Base-by-base conservation (phyloP, 208 protist species). In the Porcisia deanei region DNA sequence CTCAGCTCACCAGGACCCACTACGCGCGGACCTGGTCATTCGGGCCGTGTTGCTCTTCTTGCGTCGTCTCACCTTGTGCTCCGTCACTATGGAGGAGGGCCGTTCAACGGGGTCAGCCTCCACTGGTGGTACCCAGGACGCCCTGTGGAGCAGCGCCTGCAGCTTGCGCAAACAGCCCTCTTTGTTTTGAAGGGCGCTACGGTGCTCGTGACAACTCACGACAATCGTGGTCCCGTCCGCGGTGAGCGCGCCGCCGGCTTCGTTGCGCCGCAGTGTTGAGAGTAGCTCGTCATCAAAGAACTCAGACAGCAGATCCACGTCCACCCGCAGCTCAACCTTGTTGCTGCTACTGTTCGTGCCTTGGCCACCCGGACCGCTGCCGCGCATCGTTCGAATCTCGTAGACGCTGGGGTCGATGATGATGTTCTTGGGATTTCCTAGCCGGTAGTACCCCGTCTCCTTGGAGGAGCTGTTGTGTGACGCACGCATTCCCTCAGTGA, bases 341-440 rank as follows among this genome's bases (percentile, higher is more conserved):
- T 91, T 97, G 81, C 93, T 97, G 81, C 84, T 90, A 78, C 89
- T 94, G 80, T 97, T 93, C 41, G 82, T 80, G 54, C 90, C 93
- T 66, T 97, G 93, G 8, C 93, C 93, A 30, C 93, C 93, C 6
- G 93, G 93, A 37, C 93, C 93, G 49, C 89, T 88, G 37, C 93
- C 93, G 34, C 93, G 90, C 80, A 85, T 81, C 14, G 85, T 86
- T 30, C 73, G 84, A 14, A 93, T 64, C 79, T 85, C 84, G 71
- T 92, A 94, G 65, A 85, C 79, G 57, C 67, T 68, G 14, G 80
- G 73, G 61, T 89, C 82, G 7, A 96, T 75, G 3, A 53, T 7
- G 49, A 95, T 90, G 49, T 87, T 75, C 30, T 76, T 73, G n/a
- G 78, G 76, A 25, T 81, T 63, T 12, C 65, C 71, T n/a, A 95